Percentiles rank a stretch among this genome's conserved stretches.
phyloP scores from a whole-genome alignment of 108 stramenopile genomes.

The Nitzschia sp. region DNA sequence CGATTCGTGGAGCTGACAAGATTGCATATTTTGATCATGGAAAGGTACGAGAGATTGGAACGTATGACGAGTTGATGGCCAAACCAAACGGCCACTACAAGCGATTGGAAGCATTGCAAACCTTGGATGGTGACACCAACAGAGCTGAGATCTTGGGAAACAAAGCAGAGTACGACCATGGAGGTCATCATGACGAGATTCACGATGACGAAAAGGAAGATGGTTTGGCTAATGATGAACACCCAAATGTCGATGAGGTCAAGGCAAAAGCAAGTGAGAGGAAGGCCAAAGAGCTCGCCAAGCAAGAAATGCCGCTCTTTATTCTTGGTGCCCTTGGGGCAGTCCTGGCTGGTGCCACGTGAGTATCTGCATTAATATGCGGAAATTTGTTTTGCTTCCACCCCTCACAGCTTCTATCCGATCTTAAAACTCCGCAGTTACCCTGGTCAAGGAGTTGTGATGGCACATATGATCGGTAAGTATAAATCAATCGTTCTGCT shows the following conservation, averaged over 20 bases:
- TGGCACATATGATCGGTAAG: slow-evolving; percentile 60
- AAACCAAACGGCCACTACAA: slow-evolving; percentile 39
- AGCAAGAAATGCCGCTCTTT: slow-evolving; percentile 25
- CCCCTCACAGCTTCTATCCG: not conserved
- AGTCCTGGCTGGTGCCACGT: slow-evolving; percentile 48
- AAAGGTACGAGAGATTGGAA: slow-evolving; percentile 64
- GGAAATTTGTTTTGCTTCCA: not conserved
- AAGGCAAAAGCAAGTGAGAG: slow-evolving; percentile 7
- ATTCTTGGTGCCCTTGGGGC: slow-evolving; percentile 46
- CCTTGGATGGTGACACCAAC: slow-evolving; percentile 6
- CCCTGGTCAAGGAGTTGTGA: slow-evolving; percentile 54
- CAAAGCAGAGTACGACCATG: not conserved
- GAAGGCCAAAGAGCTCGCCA: slow-evolving; percentile 31
- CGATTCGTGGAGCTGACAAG: slow-evolving; percentile 72
- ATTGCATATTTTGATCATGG: slow-evolving; percentile 78
- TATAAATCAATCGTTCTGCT: not conserved
- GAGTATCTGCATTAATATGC: not conserved
- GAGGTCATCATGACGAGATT: not conserved
- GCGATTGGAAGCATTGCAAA: slow-evolving; percentile 45
- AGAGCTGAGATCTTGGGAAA: slow-evolving; percentile 5
- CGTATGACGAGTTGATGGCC: slow-evolving; percentile 72
- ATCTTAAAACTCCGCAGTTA: slow-evolving; percentile 24
- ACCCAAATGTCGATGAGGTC: slow-evolving; percentile 2
- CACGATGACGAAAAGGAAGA: slow-evolving; percentile 13
- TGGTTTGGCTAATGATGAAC: not conserved